Evolutionary conservation across 164 flowering plant genomes (phyloP), one percentile per base, ranked within the genome.

Genomic region (Vitis amurensis): DNA sequence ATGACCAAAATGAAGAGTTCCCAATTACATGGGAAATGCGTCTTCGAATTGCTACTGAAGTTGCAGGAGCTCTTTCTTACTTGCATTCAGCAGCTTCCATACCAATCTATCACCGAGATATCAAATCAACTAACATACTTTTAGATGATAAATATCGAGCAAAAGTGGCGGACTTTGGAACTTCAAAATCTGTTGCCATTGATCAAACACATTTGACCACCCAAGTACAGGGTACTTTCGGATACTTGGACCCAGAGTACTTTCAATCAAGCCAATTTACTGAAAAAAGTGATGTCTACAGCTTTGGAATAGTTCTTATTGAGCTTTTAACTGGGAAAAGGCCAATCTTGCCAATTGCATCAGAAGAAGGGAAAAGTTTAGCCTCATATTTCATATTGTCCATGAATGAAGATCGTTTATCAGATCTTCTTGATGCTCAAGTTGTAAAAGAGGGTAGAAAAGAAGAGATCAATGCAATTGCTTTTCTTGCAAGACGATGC

Each of bases 211-310:
- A 75, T 27, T 1, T 67, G 5, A 67, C 74, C 17, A 75, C 74
- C 0, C n/a, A 7, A n/a, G 73, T 70, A 8, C 61, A 70, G 16
- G 73, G 77, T 23, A 70, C 77, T 1, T 61, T 67, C 9, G 68
- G 78, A 19, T 75, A 75, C 44, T 27, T 75, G 11, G 73, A 75
- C 50, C 78, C 74, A 0, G 68, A 75, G 44, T 71, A 75, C 61
- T 75, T 71, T 47, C 71, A 67, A 49, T 60, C 78, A 48, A 67
- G 74, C 13, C 66, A 63, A 19, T 63, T 63, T n/a, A 63, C 70
- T n/a, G 44, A 71, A 73, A 63, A 63, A 19, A 63, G 66, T 52
- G 66, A 63, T 49, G 71, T 68, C 9, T 73, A 68, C 11, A 69
- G 73, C 17, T 71, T 63, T 59, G 75, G 79, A 11, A 69, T 76